These are phyloP conservation scores for Nothophytophthora sp. DNA, from an alignment of 352 stramenopile species.

Conservation along the genomic window DNA sequence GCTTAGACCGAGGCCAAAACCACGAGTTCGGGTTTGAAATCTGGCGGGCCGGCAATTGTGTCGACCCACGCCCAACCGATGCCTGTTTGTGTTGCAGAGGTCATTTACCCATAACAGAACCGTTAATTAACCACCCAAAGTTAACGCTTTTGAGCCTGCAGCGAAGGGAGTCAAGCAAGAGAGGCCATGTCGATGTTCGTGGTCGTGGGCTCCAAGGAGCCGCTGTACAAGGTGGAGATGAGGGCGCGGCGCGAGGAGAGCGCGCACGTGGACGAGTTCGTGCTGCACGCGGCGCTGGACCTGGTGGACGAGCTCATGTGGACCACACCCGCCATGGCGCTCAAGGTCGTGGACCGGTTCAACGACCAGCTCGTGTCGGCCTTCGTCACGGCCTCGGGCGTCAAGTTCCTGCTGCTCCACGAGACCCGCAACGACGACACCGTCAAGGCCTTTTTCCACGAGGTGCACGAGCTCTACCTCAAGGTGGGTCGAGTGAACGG, in stretches of 20 bases:
- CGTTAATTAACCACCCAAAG: too few relatives aligned
- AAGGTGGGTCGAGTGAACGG: constrained; percentile 90
- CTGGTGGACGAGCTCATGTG: constrained; percentile 96
- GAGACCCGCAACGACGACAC: constrained; percentile 94
- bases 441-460: constrained; percentile 96
- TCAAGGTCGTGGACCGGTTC: constrained; percentile 94
- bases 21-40: too few relatives aligned
- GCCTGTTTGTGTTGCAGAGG: too few relatives aligned
- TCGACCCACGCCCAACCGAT: too few relatives aligned
- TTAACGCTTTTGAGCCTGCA: not conserved
- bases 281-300: constrained; percentile 97
- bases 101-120: too few relatives aligned
- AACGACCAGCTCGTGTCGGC: constrained; percentile 98
- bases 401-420: constrained; percentile 97
- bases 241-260: constrained; percentile 78
- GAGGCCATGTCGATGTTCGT: constrained; percentile 87
- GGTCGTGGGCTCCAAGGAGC: constrained; percentile 84
- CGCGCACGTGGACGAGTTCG: constrained; percentile 96
- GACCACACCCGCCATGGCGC: constrained; percentile 93
- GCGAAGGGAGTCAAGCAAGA: not conserved
- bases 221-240: constrained; percentile 89
- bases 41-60: too few relatives aligned
- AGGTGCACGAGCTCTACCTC: constrained; percentile 98
- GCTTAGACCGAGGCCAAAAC: too few relatives aligned
- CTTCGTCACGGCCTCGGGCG: constrained; percentile 95